Base-by-base conservation (phyloP, 2,329 filamentous ascomycete genomes). In the Colletotrichum destructivum region DNA sequence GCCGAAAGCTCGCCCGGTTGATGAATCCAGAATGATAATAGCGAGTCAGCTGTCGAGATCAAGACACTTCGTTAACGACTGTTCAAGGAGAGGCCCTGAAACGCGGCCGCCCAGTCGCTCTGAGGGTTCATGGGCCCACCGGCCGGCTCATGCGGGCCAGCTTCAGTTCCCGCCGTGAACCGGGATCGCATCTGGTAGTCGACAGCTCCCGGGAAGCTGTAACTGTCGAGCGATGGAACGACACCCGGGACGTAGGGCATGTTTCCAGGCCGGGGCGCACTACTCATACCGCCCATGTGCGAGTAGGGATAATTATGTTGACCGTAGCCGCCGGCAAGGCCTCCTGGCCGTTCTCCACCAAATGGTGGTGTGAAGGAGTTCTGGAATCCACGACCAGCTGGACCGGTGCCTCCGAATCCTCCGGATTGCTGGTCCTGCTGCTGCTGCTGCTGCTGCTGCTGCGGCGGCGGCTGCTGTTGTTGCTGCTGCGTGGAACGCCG, bases 21-120 rank as follows among this genome's bases (percentile, higher is more conserved):
- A 47, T 42, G 42, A 35, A 61, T 56, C 42, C 44, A 49, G 46
- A 46, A 21, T 52, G n/a, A n/a, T 13, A 38, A n/a, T 51, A 18
- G 40, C 46, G n/a, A 40, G 31, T 4, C 23, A 31, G 9, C n/a
- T 62, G 31, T 38, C 46, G 21, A 62, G 12, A 51, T 12, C 18
- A 16, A 26, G 18, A 57, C 21, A 38, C 35, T 56, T 42, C 26
- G 73, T 82, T 78, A 89, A 72, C 88, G 87, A 74, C 89, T 88
- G 77, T 93, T 93, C 74, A 95, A 87, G 2, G 93, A 95, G 21
- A 95, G 83, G 12, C 92, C 89, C 79, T 94, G 92, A 79, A 94
- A 94, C 7, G 87, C 82, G 64, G 84, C 83, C 35, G 87, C 82
- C 91, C 92, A 93, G 61, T 93, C 91, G 59, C 86, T 84, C 76